Base-by-base conservation (phyloP, 1,284 basidiomycete species). In the Sphaerobolus stellatus region DNA sequence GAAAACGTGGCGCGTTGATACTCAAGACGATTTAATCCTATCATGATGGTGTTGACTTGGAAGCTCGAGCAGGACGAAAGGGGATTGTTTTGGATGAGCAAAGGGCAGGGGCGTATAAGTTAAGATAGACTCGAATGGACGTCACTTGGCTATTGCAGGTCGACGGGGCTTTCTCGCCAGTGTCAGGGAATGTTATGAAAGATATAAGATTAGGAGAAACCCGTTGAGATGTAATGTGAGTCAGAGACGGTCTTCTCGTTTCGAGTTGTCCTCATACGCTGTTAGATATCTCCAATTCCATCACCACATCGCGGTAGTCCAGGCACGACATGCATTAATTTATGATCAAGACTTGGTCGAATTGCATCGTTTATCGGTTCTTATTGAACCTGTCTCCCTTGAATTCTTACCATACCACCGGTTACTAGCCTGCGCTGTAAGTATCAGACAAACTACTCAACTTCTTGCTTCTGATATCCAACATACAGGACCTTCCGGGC, bases 351-450 rank as follows among this genome's bases (percentile, higher is more conserved):
- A 94, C 61, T 96, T 97, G n/a, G 88, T 97, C 24, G 97, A 99
- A 71, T 73, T 99, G 7, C 96, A 99, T 66, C 80, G 84, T 60
- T 75, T 93, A 16, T 88, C 86, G 68, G 76, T 82, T 3, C 95
- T 98, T 66, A 82, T 97, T 56, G 96, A 98, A 67, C 92, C 94
- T 1, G 92, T 91, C 8, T 78, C 89, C 56, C 82, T 99, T 56
- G 92, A 98, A 66, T 99, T 94, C 68, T 76, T 99, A 8, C 94
- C 94, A 0, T 98, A 95, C 65, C 97, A 99, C 69, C 99, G 94
- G 86, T 77, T 99, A 16, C 82, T 99, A 5, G 90, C 86, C 1
- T 90, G 85, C 48, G 80, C 96, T 16, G 90, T 91, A 66, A 58
- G 87, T 81, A 6, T 29, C n/a, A 22, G 43, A 33, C 22, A 27